Evolutionary conservation across 2,329 filamentous ascomycete genomes (phyloP), one percentile per base, ranked within the genome.

Genomic region (Phyllachora maydis): DNA sequence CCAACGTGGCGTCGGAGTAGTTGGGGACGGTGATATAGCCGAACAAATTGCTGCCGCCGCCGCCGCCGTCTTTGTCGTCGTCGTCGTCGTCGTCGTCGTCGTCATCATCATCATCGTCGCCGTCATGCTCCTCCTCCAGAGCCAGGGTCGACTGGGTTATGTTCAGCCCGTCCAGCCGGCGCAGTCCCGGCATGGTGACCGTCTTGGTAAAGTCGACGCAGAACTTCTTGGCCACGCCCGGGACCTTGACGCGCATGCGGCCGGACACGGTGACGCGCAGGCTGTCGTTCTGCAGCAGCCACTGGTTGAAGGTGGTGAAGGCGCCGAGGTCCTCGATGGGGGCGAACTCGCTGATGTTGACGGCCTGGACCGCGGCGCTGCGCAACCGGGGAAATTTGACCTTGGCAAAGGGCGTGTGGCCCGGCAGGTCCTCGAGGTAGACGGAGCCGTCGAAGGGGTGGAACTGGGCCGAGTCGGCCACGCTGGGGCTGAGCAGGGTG

Each of bases 31-130:
- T 49, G 27, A 59, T 56, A 9, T 49, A 58, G 33, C 58, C 69
- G 24, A 56, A 46, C 46, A 77, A 70, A 47, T 75, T 77, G 38
- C n/a, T n/a, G n/a, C n/a, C n/a, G n/a, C n/a, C n/a, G n/a, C n/a
- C n/a, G n/a, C n/a, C n/a, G n/a, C n/a, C n/a, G n/a, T n/a, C n/a
- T n/a, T n/a, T n/a, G n/a, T 58, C 54, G 31, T 51, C 56, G 25
- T 56, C 47, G 7, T 38, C 30, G 25, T 52, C 38, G 9, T 36
- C 27, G 14, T 40, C n/a, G n/a, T n/a, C n/a, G n/a, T n/a, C n/a
- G n/a, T n/a, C n/a, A n/a, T n/a, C n/a, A n/a, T n/a, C n/a, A n/a
- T n/a, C n/a, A n/a, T n/a, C n/a, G n/a, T n/a, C n/a, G n/a, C n/a
- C n/a, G n/a, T n/a, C n/a, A n/a, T n/a, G n/a, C n/a, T n/a, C n/a